Evolutionary conservation across 176 grass and related monocot species (phyloP).

Genomic region (Lolium perenne): DNA sequence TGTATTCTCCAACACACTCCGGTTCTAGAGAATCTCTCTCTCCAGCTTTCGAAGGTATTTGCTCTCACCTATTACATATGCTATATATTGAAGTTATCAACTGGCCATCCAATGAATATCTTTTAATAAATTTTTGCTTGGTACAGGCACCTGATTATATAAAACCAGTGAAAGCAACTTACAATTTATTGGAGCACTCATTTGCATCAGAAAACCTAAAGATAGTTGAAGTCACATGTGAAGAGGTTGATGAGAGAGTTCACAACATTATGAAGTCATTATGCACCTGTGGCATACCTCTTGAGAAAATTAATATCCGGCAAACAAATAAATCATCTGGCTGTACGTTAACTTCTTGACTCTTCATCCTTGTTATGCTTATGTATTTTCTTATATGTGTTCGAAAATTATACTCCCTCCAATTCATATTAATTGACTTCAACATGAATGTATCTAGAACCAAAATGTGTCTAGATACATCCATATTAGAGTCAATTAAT

Average conservation of each 20-base stretch:
- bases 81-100: conserved; percentile 1
- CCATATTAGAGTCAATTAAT: too few relatives aligned
- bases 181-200: conserved; percentile 4
- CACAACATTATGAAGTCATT: conserved; percentile 7
- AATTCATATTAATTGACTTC: too few relatives aligned
- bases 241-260: not conserved
- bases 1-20: conserved; percentile 27
- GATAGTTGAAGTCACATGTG: not conserved
- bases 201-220: conserved; percentile 35
- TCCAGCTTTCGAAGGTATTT: conserved; percentile 18
- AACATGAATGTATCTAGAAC: too few relatives aligned
- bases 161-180: conserved; percentile 2
- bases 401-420: not conserved
- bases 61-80: not conserved
- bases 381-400: not conserved
- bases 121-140: not conserved
- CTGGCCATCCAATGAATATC: not conserved
- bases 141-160: not conserved
- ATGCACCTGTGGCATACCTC: conserved; percentile 7
- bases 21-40: conserved; percentile 27
- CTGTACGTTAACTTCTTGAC: conserved; percentile 22
- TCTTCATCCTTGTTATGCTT: not conserved
- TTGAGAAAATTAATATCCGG: conserved; percentile 16
- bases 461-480: too few relatives aligned
- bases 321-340: not conserved